These are phyloP conservation scores for Cladosporium sphaerospermum DNA, from an alignment of 2,329 filamentous ascomycete genomes.

Conservation along the genomic window DNA sequence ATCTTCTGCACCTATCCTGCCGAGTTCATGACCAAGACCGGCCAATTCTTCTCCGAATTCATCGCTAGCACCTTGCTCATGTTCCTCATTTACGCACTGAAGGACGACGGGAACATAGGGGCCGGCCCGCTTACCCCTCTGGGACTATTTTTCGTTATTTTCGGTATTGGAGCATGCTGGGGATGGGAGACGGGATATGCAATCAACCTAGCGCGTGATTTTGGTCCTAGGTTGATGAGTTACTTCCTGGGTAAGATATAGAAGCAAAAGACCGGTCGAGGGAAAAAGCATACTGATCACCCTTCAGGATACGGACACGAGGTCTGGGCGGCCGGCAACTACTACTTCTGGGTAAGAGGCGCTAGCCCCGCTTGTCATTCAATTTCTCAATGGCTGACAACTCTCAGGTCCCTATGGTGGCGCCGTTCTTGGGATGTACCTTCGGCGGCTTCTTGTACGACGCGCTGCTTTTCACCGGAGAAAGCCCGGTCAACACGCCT, in stretches of 20 bases:
- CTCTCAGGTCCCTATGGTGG: slow-evolving; percentile 56
- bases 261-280: background rate
- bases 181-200: slow-evolving; percentile 71
- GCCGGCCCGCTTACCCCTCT: slow-evolving; percentile 55
- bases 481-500: slow-evolving; percentile 64
- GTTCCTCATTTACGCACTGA: slow-evolving; percentile 64
- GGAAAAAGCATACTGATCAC: background rate
- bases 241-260: slow-evolving; percentile 9
- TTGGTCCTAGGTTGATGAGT: slow-evolving; percentile 54
- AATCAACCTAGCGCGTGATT: slow-evolving; percentile 67
- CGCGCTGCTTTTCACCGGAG: slow-evolving; percentile 60
- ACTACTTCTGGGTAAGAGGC: slow-evolving; percentile 60
- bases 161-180: slow-evolving; percentile 66
- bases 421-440: slow-evolving; percentile 58
- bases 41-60: slow-evolving; percentile 67
- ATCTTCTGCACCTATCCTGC: slow-evolving; percentile 71
- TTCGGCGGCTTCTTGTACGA: slow-evolving; percentile 65
- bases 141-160: slow-evolving; percentile 64
- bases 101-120: slow-evolving; percentile 52
- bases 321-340: slow-evolving; percentile 61
- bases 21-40: slow-evolving; percentile 57
- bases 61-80: slow-evolving; percentile 61
- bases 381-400: background rate
- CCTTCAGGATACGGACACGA: slow-evolving; percentile 58
- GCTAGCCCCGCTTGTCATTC: background rate